phyloP scores from a whole-genome alignment of 495 filamentous ascomycete genomes.

The Hypomontagnella submonticulosa region DNA sequence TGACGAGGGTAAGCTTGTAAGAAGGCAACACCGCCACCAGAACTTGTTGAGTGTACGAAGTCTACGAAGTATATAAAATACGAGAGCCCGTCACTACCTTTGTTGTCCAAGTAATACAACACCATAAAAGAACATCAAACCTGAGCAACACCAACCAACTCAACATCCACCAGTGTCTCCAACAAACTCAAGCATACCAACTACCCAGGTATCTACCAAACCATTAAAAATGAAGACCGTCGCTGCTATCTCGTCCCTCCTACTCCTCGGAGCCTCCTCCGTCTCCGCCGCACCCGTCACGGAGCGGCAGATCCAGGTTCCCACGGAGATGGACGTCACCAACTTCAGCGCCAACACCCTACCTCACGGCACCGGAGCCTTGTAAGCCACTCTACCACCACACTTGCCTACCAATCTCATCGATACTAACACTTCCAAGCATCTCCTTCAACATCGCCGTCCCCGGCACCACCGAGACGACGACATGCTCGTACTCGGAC shows the following conservation, averaged over 20 bases:
- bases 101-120: not conserved
- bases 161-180: not conserved
- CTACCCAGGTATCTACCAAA: slow-evolving; percentile 2
- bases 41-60: not conserved
- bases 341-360: slow-evolving; percentile 39
- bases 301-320: slow-evolving; percentile 18
- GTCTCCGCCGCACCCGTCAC: slow-evolving; percentile 33
- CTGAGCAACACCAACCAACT: not conserved
- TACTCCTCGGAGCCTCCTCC: slow-evolving; percentile 40
- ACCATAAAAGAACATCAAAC: slow-evolving; percentile 6
- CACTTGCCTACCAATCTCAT: not conserved
- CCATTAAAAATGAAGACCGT: slow-evolving; percentile 43
- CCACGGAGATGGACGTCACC: slow-evolving; percentile 32
- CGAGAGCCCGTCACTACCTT: slow-evolving; percentile 3
- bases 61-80: slow-evolving; percentile 15
- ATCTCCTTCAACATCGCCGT: slow-evolving; percentile 42
- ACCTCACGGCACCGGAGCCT: slow-evolving; percentile 29
- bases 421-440: slow-evolving; percentile 23
- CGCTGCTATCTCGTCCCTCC: slow-evolving; percentile 34
- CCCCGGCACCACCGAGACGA: slow-evolving; percentile 17
- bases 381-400: slow-evolving; percentile 25
- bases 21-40: slow-evolving; percentile 26
- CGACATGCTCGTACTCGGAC: slow-evolving; percentile 41
- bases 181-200: not conserved
- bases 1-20: slow-evolving; percentile 2